Evolutionary conservation across 1,284 basidiomycete species (phyloP), one percentile per base, ranked within the genome.

Genomic region (Entoloma clypeatum): DNA sequence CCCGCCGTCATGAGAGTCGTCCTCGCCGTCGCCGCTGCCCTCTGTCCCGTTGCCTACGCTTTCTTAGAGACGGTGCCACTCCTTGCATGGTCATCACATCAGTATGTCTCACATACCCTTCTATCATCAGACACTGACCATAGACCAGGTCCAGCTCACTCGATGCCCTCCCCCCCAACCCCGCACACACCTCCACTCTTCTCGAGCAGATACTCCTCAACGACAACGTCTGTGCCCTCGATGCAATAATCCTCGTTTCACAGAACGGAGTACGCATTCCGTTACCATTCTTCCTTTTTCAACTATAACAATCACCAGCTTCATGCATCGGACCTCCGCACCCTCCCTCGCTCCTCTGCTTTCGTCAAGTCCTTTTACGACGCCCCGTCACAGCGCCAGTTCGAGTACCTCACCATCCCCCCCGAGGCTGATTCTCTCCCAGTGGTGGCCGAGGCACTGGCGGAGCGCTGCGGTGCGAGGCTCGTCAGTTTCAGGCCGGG

Each of bases 1-100:
- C n/a, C n/a, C n/a, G n/a, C n/a, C n/a, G n/a, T n/a, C n/a, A n/a
- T n/a, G n/a, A n/a, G n/a, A n/a, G n/a, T n/a, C n/a, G n/a, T n/a
- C n/a, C n/a, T 47, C 11, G 14, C 58, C 29, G 36, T 61, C 41
- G 52, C 64, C 40, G 56, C 58, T 19, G 58, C 71, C 22, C 57
- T 79, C 26, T 56, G 74, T 26, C 71, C 73, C 1, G 49, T 70
- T 13, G 70, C 66, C 5, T 55, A 69, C 24, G 80, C 78, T 1
- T 84, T 77, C 60, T 73, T 70, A 5, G 69, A 78, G 41, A 81
- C 80, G 0, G 59, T 67, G 2, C 83, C 84, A 3, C 56, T 86
- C 9, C 58, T 87, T 5, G 74, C 75, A n/a, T 87, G 85, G 85
- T 77, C 83, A 1, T 81, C 81, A 17, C 64, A 71, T 40, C 71